Percentiles rank a stretch among this genome's conserved stretches.
Evolutionary conservation across 2,329 filamentous ascomycete genomes (phyloP).

Genomic region (Talaromyces atroroseus): DNA sequence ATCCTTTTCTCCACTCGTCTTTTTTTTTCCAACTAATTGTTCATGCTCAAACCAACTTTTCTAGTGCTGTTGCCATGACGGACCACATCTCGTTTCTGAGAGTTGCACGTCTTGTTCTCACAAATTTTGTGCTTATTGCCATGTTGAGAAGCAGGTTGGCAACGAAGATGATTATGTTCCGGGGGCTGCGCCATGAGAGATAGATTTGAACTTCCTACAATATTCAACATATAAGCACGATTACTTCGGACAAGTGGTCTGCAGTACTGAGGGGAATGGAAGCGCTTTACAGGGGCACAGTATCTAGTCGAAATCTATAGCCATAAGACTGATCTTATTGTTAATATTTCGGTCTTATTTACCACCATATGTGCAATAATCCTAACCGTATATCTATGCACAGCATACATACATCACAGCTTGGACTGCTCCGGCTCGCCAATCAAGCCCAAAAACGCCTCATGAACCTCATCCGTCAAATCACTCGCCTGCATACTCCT

Average conservation of each 20-base stretch:
- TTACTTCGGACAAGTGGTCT: not conserved
- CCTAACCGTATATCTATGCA: too few species aligned
- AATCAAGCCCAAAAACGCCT: constrained; percentile 72
- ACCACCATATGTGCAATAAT: too few species aligned
- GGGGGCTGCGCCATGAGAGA: not conserved
- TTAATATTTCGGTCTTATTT: too few species aligned
- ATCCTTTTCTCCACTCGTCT: not conserved
- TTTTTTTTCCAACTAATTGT: too few species aligned
- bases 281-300: not conserved
- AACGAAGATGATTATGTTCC: not conserved
- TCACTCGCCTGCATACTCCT: constrained; percentile 88
- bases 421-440: constrained; percentile 58
- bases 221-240: too few species aligned
- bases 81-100: not conserved
- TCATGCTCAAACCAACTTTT: not conserved
- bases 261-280: not conserved
- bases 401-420: constrained; percentile 14
- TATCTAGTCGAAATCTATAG: not conserved
- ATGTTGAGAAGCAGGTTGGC: not conserved
- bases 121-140: not conserved
- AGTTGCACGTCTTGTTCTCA: not conserved
- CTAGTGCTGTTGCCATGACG: not conserved
- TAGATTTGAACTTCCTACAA: too few species aligned
- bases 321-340: too few species aligned
- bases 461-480: constrained; percentile 82